These are phyloP conservation scores for Heritiera littoralis DNA, from an alignment of 345 rosid species.

Conservation along the genomic window DNA sequence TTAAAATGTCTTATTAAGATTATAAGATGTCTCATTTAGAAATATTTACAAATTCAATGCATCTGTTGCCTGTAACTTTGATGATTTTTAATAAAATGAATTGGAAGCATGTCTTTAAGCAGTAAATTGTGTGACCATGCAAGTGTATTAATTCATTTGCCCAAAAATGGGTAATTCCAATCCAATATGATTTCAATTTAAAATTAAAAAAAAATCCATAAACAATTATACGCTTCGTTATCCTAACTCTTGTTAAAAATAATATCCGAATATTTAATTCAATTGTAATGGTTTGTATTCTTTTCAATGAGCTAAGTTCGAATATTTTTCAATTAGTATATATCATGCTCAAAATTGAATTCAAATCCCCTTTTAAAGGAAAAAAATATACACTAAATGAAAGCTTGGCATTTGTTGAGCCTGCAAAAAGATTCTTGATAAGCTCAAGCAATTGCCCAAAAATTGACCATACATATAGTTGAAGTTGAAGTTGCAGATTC, in stretches of 20 bases:
- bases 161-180: too few relatives aligned
- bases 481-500: neutral
- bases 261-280: too few relatives aligned
- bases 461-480: neutral
- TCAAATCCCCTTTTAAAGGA: too few relatives aligned
- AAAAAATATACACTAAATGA: neutral
- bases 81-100: neutral
- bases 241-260: too few relatives aligned
- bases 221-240: too few relatives aligned
- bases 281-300: too few relatives aligned
- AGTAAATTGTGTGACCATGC: neutral
- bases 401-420: neutral
- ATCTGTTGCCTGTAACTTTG: neutral
- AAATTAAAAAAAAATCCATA: too few relatives aligned
- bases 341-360: too few relatives aligned
- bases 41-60: neutral
- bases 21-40: neutral
- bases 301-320: neutral
- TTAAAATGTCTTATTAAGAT: neutral
- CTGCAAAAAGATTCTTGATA: neutral
- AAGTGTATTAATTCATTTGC: too few relatives aligned
- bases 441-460: neutral
- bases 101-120: neutral
- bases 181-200: too few relatives aligned
- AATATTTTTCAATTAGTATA: too few relatives aligned